Evolutionary conservation across 257 asterid species (phyloP), one percentile per base, ranked within the genome.

Genomic region (Sherardia arvensis): DNA sequence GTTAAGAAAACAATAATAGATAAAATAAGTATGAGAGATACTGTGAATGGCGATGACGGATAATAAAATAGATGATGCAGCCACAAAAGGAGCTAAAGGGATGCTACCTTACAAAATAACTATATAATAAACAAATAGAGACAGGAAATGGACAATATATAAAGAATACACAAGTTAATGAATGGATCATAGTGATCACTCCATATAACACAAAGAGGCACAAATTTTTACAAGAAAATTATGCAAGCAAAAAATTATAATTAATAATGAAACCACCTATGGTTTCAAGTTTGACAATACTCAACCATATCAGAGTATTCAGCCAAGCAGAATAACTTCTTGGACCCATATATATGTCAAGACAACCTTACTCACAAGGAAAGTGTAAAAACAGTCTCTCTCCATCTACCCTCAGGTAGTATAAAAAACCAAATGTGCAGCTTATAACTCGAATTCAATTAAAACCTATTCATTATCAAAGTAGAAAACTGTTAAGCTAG

Each of bases 51-150:
- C 49, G 30, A 36, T 49, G 17, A 25, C 57, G 54, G 45, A 66
- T n/a, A 22, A 11, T 71, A 29, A 51, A 43, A 20, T 40, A 1
- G 55, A 62, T 54, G 63, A 12, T 54, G 62, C 38, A 62, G n/a
- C 23, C 8, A 29, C 28, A 55, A 55, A 40, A 12, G 8, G 32
- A 40, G 17, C 23, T 40, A 5, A 43, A 64, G 33, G 29, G 32
- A 55, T 55, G 61, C 25, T 21, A 51, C 34, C 3, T 4, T 26
- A 36, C 12, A 17, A 40, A 43, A 43, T 2, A 23, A 21, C 33
- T 23, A 22, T 10, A 54, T 23, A 23, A 63, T n/a, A 20, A 51
- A 2, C 20, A 49, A 49, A 49, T 3, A 54, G 8, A 54, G 32
- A 25, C 10, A 22, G 20, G 5, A 32, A 23, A 47, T 53, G 45